Percentiles rank a stretch among this genome's conserved stretches.
phyloP scores from a whole-genome alignment of 2,329 filamentous ascomycete genomes.

The Fusarium chaquense region DNA sequence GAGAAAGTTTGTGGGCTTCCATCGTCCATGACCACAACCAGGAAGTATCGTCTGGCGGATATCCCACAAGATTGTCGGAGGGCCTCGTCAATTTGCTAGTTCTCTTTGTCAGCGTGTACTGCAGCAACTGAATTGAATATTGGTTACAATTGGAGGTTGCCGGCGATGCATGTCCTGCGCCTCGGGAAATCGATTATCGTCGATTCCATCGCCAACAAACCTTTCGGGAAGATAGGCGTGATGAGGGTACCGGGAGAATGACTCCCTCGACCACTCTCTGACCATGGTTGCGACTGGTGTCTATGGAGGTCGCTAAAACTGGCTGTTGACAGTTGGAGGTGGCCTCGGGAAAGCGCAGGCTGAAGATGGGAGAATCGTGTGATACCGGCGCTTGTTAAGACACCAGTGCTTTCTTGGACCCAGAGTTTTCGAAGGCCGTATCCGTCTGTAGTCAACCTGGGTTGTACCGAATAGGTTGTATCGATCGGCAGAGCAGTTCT shows the following conservation, averaged over 20 bases:
- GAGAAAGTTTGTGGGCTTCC: constrained; percentile 60
- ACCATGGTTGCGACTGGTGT: constrained; percentile 52
- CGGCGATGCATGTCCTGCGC: constrained; percentile 53
- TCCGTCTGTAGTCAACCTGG: neutral
- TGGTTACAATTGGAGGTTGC: constrained; percentile 55
- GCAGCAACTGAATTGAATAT: neutral
- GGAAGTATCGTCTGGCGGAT: constrained; percentile 63
- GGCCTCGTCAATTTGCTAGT: constrained; percentile 64
- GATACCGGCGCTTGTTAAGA: neutral
- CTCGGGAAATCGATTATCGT: constrained; percentile 54
- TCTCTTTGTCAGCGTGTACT: constrained; percentile 25
- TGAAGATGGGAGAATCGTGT: neutral
- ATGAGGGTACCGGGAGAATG: constrained; percentile 55
- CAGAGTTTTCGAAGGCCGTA: neutral
- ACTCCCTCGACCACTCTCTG: constrained; percentile 56
- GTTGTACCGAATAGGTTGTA: neutral
- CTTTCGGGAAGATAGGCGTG: constrained; percentile 49
- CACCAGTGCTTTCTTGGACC: neutral
- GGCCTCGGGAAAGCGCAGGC: neutral
- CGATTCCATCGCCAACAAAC: constrained; percentile 47
- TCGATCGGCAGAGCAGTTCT: neutral
- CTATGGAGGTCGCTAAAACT: neutral
- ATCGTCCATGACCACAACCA: constrained; percentile 63
- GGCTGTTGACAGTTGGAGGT: neutral
- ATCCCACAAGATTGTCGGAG: constrained; percentile 66